Evolutionary conservation across 192 early-diverging fungal genomes (phyloP).

Genomic region (Paraglomus brasilianum): DNA sequence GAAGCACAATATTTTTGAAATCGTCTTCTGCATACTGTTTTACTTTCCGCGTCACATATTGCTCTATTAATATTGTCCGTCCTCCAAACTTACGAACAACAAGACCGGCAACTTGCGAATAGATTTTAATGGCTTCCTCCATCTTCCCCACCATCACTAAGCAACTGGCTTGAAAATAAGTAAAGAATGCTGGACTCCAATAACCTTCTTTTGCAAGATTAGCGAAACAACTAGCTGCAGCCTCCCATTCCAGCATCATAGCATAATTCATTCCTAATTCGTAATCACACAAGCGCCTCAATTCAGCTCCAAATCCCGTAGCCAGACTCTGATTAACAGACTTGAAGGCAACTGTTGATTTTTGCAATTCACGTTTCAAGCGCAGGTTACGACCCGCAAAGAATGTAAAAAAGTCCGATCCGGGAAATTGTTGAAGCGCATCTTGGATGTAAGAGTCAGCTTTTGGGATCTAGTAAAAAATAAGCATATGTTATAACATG

Average conservation of each 20-base stretch:
- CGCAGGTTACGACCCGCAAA: constrained; percentile 48
- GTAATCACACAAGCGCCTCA: constrained; percentile 43
- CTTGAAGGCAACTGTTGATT: constrained; percentile 45
- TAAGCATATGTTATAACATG: neutral
- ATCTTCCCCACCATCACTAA: constrained; percentile 57
- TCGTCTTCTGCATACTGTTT: constrained; percentile 46
- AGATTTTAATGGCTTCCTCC: constrained; percentile 69
- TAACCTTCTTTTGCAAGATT: constrained; percentile 43
- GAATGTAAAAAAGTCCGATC: constrained; percentile 52
- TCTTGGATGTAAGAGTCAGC: constrained; percentile 47
- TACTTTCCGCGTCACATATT: constrained; percentile 48
- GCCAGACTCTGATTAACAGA: constrained; percentile 39
- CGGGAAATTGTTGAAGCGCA: constrained; percentile 43
- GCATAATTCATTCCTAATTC: constrained; percentile 48
- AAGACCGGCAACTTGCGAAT: constrained; percentile 47
- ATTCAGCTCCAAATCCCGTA: constrained; percentile 38
- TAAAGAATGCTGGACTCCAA: constrained; percentile 48
- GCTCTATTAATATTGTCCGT: constrained; percentile 44
- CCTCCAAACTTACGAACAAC: constrained; percentile 47
- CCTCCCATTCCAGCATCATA: constrained; percentile 45
- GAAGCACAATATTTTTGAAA: constrained; percentile 48
- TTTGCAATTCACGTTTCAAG: constrained; percentile 46
- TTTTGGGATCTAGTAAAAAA: constrained; percentile 29
- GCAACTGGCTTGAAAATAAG: constrained; percentile 45
- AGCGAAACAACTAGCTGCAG: constrained; percentile 40